A percentile compares a stretch with the other conserved stretches of the same genome.
phyloP scores from a whole-genome alignment of 768 basidiomycete species.

The Boletus eberwhitei region DNA sequence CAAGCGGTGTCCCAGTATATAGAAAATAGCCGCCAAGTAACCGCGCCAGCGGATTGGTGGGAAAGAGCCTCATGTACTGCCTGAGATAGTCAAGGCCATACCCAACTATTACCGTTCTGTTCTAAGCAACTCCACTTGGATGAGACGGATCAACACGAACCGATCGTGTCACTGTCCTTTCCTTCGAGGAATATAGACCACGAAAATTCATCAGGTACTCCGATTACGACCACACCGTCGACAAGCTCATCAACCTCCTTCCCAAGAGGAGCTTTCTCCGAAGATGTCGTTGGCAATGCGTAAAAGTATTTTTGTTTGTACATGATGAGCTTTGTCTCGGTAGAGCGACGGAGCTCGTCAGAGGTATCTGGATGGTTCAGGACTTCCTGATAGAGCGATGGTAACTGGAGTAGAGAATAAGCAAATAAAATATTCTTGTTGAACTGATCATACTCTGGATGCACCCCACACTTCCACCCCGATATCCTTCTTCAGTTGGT shows the following conservation, averaged over 20 bases:
- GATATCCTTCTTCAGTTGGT: conserved; percentile 60
- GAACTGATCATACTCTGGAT: conserved; percentile 49
- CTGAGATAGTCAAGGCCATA: conserved; percentile 58
- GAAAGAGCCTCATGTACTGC: conserved; percentile 65
- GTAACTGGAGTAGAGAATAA: conserved; percentile 47
- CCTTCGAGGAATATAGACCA: conserved; percentile 81
- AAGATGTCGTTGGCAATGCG: conserved; percentile 47
- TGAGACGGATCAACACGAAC: conserved; percentile 41
- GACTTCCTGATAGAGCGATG: conserved; percentile 71
- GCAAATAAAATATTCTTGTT: conserved; percentile 1
- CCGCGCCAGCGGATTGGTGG: conserved; percentile 49
- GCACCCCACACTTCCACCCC: conserved; percentile 57
- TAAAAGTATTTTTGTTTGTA: conserved; percentile 61
- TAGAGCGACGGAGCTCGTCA: conserved; percentile 73
- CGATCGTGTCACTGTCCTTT: conserved; percentile 60
- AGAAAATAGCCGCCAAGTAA: conserved; percentile 67
- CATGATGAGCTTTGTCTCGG: conserved; percentile 72
- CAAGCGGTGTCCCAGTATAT: conserved; percentile 49
- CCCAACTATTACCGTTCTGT: conserved; percentile 41
- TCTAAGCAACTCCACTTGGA: background rate
- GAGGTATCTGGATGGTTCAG: conserved; percentile 75
- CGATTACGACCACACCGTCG: conserved; percentile 70
- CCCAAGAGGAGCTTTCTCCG: conserved; percentile 47
- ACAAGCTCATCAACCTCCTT: conserved; percentile 69
- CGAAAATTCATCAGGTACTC: conserved; percentile 73